Evolutionary conservation across 331 rosid genomes (phyloP), one percentile per base, ranked within the genome.

Genomic region (Rhamnella rubrinervis): DNA sequence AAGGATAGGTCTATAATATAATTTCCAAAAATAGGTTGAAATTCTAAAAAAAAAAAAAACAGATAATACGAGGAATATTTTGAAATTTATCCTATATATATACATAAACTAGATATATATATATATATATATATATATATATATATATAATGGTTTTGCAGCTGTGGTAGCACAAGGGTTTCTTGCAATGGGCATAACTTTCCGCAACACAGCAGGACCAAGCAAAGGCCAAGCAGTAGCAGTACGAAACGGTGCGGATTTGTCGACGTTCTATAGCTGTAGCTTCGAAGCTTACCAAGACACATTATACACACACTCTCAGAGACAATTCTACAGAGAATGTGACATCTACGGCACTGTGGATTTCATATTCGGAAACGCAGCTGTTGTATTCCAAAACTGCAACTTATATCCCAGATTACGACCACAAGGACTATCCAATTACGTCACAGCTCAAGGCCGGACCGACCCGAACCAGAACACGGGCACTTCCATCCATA

Each of bases 221-320:
- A 70, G 21, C 47, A 90, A 82, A 77, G 87, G 83, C 37, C 97
- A 91, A 46, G 97, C 97, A 0, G 96, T 88, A 17, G 97, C 97
- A 0, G 46, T 88, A 40, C 71, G 96, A 55, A 91, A 73, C 15
- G 95, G 96, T 0, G 97, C 92, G 0, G 96, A 91, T 73, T 57
- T 87, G 38, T 88, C 97, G 0, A 77, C 91, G 7, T 91, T 91
- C 59, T 88, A 91, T 69, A 71, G 86, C n/a, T 91, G 96, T 72
- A 91, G 96, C 62, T 84, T 91, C 18, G 96, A 88, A 60, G 97
- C 75, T 0, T 91, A 88, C 71, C 97, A 86, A 71, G 97, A 91
- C 76, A 91, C 97, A 0, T 21, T 91, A 8, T 91, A 91, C 68
- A 64, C 85, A 6, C 91, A 86, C 55, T 86, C 97, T 10, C 63